Conservation (phyloP, 2,329 filamentous ascomycete genomes). For the Paraphoma sp. region DNA sequence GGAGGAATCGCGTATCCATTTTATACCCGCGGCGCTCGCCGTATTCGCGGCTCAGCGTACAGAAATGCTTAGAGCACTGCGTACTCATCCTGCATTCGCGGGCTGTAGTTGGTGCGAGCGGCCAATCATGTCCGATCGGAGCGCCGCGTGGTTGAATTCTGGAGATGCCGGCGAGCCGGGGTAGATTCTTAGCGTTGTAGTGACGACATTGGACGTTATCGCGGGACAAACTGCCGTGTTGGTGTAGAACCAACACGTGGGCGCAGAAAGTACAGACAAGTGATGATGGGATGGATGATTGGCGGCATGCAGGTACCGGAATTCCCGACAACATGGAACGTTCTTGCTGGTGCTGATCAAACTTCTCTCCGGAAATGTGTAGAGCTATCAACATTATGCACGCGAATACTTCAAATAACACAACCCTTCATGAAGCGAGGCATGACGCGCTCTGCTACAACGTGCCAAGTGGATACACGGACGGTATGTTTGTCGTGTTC, state of each 20-base stretch:
- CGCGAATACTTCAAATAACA: too few species aligned
- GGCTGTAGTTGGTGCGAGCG: background rate
- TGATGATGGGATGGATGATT: background rate
- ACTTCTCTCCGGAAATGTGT: background rate
- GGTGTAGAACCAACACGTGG: background rate
- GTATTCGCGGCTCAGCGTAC: background rate
- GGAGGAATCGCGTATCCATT: constrained; percentile 2
- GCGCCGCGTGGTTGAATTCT: background rate
- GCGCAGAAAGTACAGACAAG: background rate
- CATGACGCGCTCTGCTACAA: constrained; percentile 20
- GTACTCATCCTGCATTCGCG: background rate
- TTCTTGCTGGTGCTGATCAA: background rate
- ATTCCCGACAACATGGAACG: background rate
- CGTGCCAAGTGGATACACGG: constrained; percentile 58
- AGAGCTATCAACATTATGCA: too few species aligned
- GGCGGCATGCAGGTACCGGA: background rate
- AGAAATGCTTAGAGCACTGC: constrained; percentile 4
- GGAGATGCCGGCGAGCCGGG: background rate
- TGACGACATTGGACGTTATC: background rate
- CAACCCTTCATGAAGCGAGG: too few species aligned
- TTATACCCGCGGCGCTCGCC: constrained; percentile 15
- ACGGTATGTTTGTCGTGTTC: constrained; percentile 50
- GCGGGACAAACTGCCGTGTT: background rate
- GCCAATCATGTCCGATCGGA: background rate
- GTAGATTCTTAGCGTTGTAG: background rate